phyloP scores from a whole-genome alignment of 768 basidiomycete species.

The Fibroporia radiculosa region DNA sequence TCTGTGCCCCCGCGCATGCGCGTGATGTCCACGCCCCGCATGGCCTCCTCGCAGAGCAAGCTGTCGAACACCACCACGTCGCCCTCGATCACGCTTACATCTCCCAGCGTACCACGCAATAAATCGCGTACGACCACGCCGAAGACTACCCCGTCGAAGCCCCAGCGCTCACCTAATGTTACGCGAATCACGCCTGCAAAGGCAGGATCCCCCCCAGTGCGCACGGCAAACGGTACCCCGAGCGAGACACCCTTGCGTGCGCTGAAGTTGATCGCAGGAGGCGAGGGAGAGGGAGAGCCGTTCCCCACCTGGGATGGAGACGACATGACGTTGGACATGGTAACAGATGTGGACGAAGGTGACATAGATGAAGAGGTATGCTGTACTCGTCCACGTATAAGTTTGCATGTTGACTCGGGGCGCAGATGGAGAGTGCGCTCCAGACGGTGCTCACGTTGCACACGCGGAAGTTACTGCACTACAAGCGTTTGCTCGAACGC shows the following conservation, averaged over 20 bases:
- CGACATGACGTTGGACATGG: constrained; percentile 64
- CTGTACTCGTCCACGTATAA: background rate
- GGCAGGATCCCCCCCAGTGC: constrained; percentile 1
- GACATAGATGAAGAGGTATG: constrained; percentile 69
- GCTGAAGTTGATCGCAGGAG: background rate
- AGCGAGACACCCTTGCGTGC: constrained; percentile 1
- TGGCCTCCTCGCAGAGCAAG: constrained; percentile 9
- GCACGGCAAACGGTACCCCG: background rate
- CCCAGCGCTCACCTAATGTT: constrained; percentile 12
- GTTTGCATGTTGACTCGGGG: background rate
- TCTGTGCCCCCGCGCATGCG: constrained; percentile 14
- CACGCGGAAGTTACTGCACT: constrained; percentile 53
- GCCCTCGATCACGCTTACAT: constrained; percentile 16
- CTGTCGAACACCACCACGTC: constrained; percentile 1
- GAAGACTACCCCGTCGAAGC: constrained; percentile 9
- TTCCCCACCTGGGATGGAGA: constrained; percentile 42
- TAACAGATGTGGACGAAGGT: constrained; percentile 63
- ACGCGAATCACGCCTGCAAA: constrained; percentile 12
- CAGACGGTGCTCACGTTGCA: constrained; percentile 35
- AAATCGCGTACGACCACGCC: constrained; percentile 1
- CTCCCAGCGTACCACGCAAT: constrained; percentile 15
- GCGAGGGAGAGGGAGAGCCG: constrained; percentile 16
- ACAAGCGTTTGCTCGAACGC: constrained; percentile 75
- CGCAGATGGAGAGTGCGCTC: constrained; percentile 38
- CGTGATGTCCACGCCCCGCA: constrained; percentile 16